A percentile compares a stretch with the other conserved stretches of the same genome.
Conservation (phyloP, 139 green algal species). For the Chlorella sp. region DNA sequence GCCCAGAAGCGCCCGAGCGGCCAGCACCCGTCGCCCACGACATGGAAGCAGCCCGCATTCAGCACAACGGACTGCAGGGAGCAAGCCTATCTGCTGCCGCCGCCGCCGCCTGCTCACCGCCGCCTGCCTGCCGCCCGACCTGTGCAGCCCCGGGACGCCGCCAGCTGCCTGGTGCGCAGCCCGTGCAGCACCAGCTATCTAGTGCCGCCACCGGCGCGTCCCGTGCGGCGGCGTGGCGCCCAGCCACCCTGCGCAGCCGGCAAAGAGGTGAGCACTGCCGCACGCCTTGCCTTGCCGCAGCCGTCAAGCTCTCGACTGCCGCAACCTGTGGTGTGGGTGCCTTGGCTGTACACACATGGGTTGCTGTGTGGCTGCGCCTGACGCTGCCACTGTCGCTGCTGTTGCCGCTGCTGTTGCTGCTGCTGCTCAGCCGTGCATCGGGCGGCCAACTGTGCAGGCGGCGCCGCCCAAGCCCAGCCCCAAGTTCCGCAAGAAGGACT, state of each 20-base stretch:
- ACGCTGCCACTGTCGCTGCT: not conserved
- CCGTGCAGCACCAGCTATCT: conserved; percentile 15
- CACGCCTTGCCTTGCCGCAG: not conserved
- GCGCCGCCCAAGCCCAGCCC: conserved; percentile 41
- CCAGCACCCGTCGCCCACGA: no score
- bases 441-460: not conserved
- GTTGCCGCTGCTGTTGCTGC: not conserved
- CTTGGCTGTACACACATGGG: no score
- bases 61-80: no score
- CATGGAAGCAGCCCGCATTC: no score
- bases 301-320: not conserved
- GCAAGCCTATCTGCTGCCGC: no score
- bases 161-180: conserved; percentile 2
- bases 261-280: conserved; percentile 6
- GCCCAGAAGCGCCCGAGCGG: no score
- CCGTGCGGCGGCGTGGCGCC: not conserved
- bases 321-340: not conserved
- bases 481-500: conserved; percentile 46
- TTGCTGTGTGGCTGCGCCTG: not conserved
- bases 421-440: not conserved
- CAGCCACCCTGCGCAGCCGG: not conserved
- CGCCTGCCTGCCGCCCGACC: not conserved
- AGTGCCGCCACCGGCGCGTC: not conserved
- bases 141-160: conserved; percentile 11
- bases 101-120: not conserved